A percentile compares a stretch with the other conserved stretches of the same genome.
These are phyloP conservation scores for Ambrosia trifida DNA, from an alignment of 129 eudicot genomes.

Conservation along the genomic window DNA sequence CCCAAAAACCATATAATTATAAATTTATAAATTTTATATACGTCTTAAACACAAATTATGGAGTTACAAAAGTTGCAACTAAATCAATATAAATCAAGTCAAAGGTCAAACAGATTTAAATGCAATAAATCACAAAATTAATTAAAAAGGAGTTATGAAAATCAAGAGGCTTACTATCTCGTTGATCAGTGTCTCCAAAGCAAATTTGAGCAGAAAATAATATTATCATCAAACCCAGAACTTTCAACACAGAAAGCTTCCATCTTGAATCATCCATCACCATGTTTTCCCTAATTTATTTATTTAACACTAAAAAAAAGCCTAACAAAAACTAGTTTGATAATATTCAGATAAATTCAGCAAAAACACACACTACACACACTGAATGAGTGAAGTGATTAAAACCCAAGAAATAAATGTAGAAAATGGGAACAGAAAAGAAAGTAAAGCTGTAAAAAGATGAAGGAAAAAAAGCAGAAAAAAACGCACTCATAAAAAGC, in stretches of 20 bases:
- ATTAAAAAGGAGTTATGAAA: not conserved
- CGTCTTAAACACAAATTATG: constrained; percentile 5
- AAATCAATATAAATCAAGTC: not conserved
- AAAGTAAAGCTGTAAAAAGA: constrained; percentile 19
- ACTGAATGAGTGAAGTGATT: not conserved
- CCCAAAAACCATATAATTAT: not conserved
- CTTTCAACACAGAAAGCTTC: constrained; percentile 27
- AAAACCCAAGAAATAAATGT: not conserved
- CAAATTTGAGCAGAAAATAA: constrained; percentile 41
- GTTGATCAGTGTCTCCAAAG: constrained; percentile 60
- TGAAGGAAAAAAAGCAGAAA: constrained; percentile 21
- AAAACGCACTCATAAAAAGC: constrained; percentile 34
- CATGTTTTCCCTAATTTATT: constrained; percentile 8
- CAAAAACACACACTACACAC: constrained; percentile 7
- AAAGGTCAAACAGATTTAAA: constrained; percentile 13
- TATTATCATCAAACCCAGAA: constrained; percentile 40
- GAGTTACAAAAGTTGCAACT: not conserved
- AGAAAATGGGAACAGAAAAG: constrained; percentile 1
- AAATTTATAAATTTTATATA: too few relatives aligned
- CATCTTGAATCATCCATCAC: constrained; percentile 49
- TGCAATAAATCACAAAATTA: not conserved
- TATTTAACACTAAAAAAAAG: not conserved
- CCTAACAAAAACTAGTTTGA: not conserved
- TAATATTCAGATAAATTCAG: not conserved
- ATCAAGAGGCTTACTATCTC: constrained; percentile 55